These are phyloP conservation scores for Myrica gale DNA, from an alignment of 306 rosid genomes.

Conservation along the genomic window DNA sequence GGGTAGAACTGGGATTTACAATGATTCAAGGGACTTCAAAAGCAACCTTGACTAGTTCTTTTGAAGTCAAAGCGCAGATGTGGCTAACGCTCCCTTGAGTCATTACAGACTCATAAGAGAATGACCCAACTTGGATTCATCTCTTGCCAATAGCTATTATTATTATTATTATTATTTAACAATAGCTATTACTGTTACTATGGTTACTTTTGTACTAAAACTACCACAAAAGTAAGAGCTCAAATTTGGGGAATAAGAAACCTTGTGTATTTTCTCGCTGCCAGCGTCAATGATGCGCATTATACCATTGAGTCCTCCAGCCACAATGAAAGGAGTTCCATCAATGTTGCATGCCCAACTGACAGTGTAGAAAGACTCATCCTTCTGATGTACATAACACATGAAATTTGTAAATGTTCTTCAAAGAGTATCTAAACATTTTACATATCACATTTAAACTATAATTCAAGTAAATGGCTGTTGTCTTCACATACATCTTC, in stretches of 20 bases:
- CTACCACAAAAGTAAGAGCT: background rate
- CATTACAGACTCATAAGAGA: background rate
- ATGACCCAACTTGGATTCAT: background rate
- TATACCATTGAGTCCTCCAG: constrained; percentile 88
- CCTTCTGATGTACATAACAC: constrained; percentile 82
- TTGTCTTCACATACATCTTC: constrained; percentile 69
- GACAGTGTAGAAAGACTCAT: constrained; percentile 89
- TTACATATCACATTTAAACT: background rate
- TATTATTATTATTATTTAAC: background rate
- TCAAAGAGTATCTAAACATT: constrained; percentile 5
- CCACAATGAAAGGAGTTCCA: constrained; percentile 72
- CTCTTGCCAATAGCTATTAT: constrained; percentile 17
- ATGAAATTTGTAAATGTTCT: constrained; percentile 27
- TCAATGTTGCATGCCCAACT: constrained; percentile 77
- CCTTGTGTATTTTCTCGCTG: constrained; percentile 84
- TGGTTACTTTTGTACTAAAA: background rate
- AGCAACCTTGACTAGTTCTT: too few relatives aligned
- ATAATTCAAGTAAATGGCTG: constrained; percentile 3
- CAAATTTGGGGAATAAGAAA: constrained; percentile 16
- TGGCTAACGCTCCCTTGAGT: too few relatives aligned
- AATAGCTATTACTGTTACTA: constrained; percentile 8
- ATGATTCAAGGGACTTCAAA: too few relatives aligned
- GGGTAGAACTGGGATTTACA: too few relatives aligned
- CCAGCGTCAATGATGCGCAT: constrained; percentile 83
- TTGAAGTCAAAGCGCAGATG: too few relatives aligned